These are phyloP conservation scores for Penicillium sp. DNA, from an alignment of 2,329 filamentous ascomycete species.

Conservation along the genomic window DNA sequence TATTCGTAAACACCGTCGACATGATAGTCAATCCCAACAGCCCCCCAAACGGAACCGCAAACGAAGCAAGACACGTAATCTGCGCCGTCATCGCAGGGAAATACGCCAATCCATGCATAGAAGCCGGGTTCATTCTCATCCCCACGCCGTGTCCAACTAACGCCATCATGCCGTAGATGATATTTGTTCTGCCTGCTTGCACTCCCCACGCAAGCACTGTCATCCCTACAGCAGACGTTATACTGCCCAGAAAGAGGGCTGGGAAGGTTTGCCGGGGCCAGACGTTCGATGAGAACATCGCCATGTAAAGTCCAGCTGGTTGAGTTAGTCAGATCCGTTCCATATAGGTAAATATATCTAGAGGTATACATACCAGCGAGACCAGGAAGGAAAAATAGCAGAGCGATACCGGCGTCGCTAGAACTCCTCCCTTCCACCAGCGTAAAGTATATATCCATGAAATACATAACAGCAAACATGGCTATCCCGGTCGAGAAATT, in stretches of 20 bases:
- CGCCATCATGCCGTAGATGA: constrained; percentile 59
- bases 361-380: not conserved
- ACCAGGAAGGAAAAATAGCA: not conserved
- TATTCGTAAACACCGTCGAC: constrained; percentile 2
- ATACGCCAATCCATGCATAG: constrained; percentile 41
- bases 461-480: not conserved
- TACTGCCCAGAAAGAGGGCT: not conserved
- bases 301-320: not conserved
- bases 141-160: constrained; percentile 56
- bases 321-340: not conserved
- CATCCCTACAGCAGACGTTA: not conserved
- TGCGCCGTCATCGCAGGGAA: not conserved
- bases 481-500: not conserved
- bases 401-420: not conserved
- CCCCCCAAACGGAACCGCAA: constrained; percentile 1
- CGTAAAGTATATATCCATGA: not conserved
- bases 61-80: not conserved
- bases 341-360: too few relatives aligned
- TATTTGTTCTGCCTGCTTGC: constrained; percentile 27
- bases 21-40: not conserved
- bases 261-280: not conserved
- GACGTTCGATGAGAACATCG: not conserved
- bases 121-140: constrained; percentile 56
- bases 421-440: not conserved
- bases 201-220: not conserved